Evolutionary conservation across 148 eudicot genomes (phyloP).

Genomic region (Cornus suecica): DNA sequence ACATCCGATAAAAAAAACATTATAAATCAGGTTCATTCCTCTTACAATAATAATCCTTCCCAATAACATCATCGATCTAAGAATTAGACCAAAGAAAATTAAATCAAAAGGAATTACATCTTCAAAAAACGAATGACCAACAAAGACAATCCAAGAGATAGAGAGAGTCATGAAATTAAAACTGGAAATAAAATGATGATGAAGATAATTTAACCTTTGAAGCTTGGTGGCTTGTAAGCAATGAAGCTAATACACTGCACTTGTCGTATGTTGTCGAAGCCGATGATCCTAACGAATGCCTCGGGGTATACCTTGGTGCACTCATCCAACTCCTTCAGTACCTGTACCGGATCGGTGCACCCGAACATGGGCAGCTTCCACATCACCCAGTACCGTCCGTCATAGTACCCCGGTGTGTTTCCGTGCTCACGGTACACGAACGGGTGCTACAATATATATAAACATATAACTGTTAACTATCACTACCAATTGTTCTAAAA

Average conservation of each 20-base stretch:
- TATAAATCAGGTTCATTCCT: neutral
- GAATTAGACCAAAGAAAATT: neutral
- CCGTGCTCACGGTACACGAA: conserved; percentile 56
- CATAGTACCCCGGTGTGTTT: conserved; percentile 76
- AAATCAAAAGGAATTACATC: neutral
- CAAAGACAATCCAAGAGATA: neutral
- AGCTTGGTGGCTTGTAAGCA: conserved; percentile 39
- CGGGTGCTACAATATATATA: conserved; percentile 31
- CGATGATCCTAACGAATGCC: conserved; percentile 54
- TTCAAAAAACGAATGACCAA: neutral
- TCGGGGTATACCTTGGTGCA: conserved; percentile 46
- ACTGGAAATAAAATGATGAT: no score
- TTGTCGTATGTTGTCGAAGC: conserved; percentile 71
- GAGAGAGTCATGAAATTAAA: neutral
- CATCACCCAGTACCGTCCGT: conserved; percentile 88
- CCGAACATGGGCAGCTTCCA: conserved; percentile 91
- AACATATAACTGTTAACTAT: no score
- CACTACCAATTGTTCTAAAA: no score
- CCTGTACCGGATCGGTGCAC: conserved; percentile 56
- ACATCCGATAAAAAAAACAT: no score
- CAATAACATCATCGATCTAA: neutral
- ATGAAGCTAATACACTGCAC: conserved; percentile 75
- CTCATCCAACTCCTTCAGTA: conserved; percentile 47
- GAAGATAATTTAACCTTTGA: no score
- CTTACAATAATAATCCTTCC: neutral